Percentiles rank a stretch among this genome's conserved stretches.
Conservation (phyloP, 768 basidiomycete species). For the Lepiota brunneoincarnata region DNA sequence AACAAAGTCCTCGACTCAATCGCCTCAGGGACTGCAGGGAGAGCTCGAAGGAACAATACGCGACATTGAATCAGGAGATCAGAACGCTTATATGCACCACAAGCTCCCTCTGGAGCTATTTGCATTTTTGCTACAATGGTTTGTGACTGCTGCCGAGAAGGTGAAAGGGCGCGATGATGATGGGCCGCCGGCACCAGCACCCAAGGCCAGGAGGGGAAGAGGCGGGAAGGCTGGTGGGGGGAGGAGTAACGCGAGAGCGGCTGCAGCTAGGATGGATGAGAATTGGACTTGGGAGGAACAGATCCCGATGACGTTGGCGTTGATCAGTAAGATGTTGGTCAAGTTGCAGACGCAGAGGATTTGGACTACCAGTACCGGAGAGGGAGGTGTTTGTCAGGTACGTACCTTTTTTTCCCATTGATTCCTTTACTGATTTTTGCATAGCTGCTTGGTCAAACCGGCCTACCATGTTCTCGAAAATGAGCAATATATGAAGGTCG, state of each 20-base stretch:
- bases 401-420: slow-evolving; percentile 23
- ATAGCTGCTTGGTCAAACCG: slow-evolving; percentile 85
- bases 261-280: slow-evolving; percentile 42
- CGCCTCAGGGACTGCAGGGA: slow-evolving; percentile 65
- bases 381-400: slow-evolving; percentile 84
- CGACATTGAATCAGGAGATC: slow-evolving; percentile 69
- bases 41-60: slow-evolving; percentile 71
- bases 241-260: slow-evolving; percentile 29
- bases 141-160: slow-evolving; percentile 78
- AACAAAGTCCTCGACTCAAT: slow-evolving; percentile 88
- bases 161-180: slow-evolving; percentile 52
- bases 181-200: slow-evolving; percentile 43
- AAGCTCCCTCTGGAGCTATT: slow-evolving; percentile 85
- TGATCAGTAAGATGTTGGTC: slow-evolving; percentile 72
- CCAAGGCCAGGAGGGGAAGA: slow-evolving; percentile 53
- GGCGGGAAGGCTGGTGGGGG: slow-evolving; percentile 52
- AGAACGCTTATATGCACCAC: slow-evolving; percentile 58
- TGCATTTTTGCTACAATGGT: slow-evolving; percentile 91
- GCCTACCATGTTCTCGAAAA: slow-evolving; percentile 85
- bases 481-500: slow-evolving; percentile 84
- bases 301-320: slow-evolving; percentile 62
- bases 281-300: slow-evolving; percentile 80
- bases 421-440: neutral
- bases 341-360: slow-evolving; percentile 67
- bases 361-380: slow-evolving; percentile 87